phyloP scores from a whole-genome alignment of 1,139 yeast species.

The Ogataea hybrid region DNA sequence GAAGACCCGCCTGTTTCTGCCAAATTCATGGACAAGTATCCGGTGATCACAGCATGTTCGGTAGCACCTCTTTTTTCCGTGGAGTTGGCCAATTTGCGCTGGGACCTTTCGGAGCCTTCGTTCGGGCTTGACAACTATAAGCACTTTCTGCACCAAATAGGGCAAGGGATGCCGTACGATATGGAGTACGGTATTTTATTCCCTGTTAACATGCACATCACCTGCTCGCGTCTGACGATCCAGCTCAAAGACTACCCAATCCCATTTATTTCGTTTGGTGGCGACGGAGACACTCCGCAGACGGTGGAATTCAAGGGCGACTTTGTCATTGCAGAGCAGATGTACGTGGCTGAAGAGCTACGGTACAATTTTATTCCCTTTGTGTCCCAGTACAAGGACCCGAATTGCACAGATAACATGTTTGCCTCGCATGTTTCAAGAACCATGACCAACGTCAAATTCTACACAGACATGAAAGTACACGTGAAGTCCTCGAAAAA shows the following conservation, averaged over 20 bases:
- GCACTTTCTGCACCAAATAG: slow-evolving; percentile 63
- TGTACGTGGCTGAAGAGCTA: slow-evolving; percentile 41
- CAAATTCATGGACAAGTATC: slow-evolving; percentile 43
- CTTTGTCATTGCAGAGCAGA: slow-evolving; percentile 47
- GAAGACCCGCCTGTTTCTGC: slow-evolving; percentile 38
- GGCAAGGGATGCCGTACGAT: slow-evolving; percentile 78
- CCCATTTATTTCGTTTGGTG: slow-evolving; percentile 30
- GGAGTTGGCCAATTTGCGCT: slow-evolving; percentile 53
- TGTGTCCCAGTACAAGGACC: slow-evolving; percentile 30
- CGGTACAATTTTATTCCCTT: slow-evolving; percentile 43
- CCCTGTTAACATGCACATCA: slow-evolving; percentile 57
- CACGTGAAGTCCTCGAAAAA: slow-evolving; percentile 40
- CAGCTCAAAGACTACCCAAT: slow-evolving; percentile 63
- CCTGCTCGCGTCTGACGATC: slow-evolving; percentile 32
- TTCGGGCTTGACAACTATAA: slow-evolving; percentile 57
- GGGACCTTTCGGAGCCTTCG: slow-evolving; percentile 56
- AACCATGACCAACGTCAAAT: slow-evolving; percentile 50
- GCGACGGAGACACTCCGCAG: slow-evolving; percentile 15
- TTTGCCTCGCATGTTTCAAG: slow-evolving; percentile 45
- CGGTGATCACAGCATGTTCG: slow-evolving; percentile 58
- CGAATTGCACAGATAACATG: slow-evolving; percentile 29
- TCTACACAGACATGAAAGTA: slow-evolving; percentile 44
- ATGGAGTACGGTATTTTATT: slow-evolving; percentile 67
- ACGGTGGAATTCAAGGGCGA: slow-evolving; percentile 40
- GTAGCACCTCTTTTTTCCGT: slow-evolving; percentile 67